These are phyloP conservation scores for Saccharum hybrid DNA, from an alignment of 202 grass and related monocot species.

Conservation along the genomic window DNA sequence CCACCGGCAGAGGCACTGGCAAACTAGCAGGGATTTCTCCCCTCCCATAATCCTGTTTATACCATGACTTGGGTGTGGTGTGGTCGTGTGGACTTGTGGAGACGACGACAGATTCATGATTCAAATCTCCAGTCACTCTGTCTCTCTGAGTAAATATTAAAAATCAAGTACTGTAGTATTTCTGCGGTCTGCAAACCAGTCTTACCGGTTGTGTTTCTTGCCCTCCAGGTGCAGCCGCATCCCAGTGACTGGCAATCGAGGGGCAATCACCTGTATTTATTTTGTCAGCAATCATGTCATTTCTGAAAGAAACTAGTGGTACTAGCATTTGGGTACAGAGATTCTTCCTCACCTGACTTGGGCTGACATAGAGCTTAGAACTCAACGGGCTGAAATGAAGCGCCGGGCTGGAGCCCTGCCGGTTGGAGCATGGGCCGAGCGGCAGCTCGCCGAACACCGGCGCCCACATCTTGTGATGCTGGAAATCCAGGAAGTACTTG, in stretches of 20 bases:
- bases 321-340: background rate
- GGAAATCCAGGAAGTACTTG: conserved; percentile 98
- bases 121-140: no score
- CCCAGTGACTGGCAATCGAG: conserved; percentile 74
- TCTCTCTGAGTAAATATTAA: no score
- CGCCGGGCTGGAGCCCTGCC: conserved; percentile 50
- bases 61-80: no score
- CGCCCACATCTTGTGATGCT: conserved; percentile 78
- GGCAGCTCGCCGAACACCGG: conserved; percentile 76
- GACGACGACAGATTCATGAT: no score
- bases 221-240: conserved; percentile 93
- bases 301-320: background rate
- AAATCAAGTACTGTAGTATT: background rate
- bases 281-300: background rate
- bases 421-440: conserved; percentile 73
- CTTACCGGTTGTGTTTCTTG: conserved; percentile 79
- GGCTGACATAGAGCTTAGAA: conserved; percentile 85
- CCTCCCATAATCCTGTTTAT: no score
- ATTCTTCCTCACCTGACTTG: conserved; percentile 52
- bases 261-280: conserved; percentile 57
- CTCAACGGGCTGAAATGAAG: conserved; percentile 75
- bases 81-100: no score
- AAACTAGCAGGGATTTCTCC: no score
- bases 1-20: no score
- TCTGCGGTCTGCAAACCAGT: background rate